A percentile compares a stretch with the other conserved stretches of the same genome.
phyloP scores from a whole-genome alignment of 2,329 filamentous ascomycete species.

The Clarireedia paspali region DNA sequence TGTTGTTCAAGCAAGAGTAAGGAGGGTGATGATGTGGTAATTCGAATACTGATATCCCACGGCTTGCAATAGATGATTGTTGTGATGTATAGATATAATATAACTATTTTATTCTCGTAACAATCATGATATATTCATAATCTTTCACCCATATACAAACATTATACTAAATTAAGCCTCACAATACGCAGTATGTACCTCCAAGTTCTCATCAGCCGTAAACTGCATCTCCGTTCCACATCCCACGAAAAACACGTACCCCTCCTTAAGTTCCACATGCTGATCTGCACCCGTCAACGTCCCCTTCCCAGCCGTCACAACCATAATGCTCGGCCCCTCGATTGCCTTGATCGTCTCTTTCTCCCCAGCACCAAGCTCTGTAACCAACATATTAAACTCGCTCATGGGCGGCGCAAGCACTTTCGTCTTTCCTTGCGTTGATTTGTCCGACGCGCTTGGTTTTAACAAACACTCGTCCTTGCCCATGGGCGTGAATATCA shows the following conservation, averaged over 20 bases:
- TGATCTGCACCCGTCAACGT: constrained; percentile 49
- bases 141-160: not conserved
- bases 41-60: not conserved
- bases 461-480: constrained; percentile 48
- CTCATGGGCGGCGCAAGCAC: constrained; percentile 60
- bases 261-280: constrained; percentile 48
- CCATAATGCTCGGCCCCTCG: constrained; percentile 54
- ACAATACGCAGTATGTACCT: constrained; percentile 20
- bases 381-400: constrained; percentile 64
- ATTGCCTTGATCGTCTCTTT: constrained; percentile 48
- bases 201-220: constrained; percentile 13
- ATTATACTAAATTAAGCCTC: constrained; percentile 1
- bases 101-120: not conserved
- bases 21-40: not conserved
- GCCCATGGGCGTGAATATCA: constrained; percentile 58
- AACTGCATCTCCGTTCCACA: constrained; percentile 19
- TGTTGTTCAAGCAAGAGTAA: not conserved
- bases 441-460: constrained; percentile 40
- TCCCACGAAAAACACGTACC: constrained; percentile 59
- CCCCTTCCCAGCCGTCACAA: constrained; percentile 55
- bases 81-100: too few relatives aligned
- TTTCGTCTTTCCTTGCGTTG: constrained; percentile 51
- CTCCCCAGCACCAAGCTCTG: constrained; percentile 47
- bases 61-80: not conserved
- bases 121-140: not conserved